phyloP scores from a whole-genome alignment of 2,329 filamentous ascomycete species.

The Monilinia aucupariae region DNA sequence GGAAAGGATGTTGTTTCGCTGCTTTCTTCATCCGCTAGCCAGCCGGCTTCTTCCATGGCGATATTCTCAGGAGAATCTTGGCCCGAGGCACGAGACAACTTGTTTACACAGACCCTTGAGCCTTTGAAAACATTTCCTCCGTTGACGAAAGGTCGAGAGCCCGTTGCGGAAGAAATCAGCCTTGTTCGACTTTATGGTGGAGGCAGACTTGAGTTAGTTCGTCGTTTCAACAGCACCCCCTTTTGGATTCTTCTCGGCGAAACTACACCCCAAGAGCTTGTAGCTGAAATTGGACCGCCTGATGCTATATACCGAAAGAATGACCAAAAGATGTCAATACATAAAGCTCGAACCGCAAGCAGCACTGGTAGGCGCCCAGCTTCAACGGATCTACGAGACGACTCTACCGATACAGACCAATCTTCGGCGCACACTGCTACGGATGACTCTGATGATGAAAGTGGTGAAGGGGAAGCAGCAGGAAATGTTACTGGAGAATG shows the following conservation, averaged over 20 bases:
- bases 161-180: slow-evolving; percentile 84
- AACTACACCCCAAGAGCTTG: slow-evolving; percentile 85
- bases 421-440: slow-evolving; percentile 67
- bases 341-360: slow-evolving; percentile 56
- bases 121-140: slow-evolving; percentile 68
- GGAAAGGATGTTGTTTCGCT: slow-evolving; percentile 78
- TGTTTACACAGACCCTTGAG: slow-evolving; percentile 71
- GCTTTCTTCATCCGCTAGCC: slow-evolving; percentile 70
- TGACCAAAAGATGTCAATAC: slow-evolving; percentile 82
- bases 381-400: slow-evolving; percentile 41
- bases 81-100: slow-evolving; percentile 69
- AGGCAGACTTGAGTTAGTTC: slow-evolving; percentile 70
- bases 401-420: slow-evolving; percentile 66
- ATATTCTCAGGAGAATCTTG: slow-evolving; percentile 88
- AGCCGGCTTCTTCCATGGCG: slow-evolving; percentile 78
- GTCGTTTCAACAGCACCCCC: slow-evolving; percentile 60
- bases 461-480: slow-evolving; percentile 52
- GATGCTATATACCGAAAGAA: slow-evolving; percentile 92
- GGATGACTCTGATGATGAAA: slow-evolving; percentile 62
- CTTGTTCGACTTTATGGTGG: slow-evolving; percentile 71
- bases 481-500: slow-evolving; percentile 62
- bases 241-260: slow-evolving; percentile 74
- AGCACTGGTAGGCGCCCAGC: slow-evolving; percentile 46
- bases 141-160: slow-evolving; percentile 66
- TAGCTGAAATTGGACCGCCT: slow-evolving; percentile 85